Evolutionary conservation across 441 rosid genomes (phyloP), one percentile per base, ranked within the genome.

Genomic region (Sinapis alba): DNA sequence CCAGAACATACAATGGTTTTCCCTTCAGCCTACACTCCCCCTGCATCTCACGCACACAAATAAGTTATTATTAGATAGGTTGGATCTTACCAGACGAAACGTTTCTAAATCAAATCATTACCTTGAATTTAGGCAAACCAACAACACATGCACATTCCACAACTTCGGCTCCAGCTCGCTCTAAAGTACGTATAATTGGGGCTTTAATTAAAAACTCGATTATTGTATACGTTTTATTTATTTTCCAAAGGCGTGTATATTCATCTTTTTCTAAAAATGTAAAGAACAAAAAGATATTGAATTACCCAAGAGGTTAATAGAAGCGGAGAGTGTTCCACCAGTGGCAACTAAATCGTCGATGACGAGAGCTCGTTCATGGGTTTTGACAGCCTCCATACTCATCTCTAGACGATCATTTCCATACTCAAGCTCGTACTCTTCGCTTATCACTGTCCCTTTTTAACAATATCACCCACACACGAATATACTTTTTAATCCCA

Each of bases 321-420:
- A 95, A 60, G 98, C 98, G 6, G 92, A 89, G 65, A 93, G 80
- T 7, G 95, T 90, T 50, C 97, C 98, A 6, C 98, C 97, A 2
- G 98, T 93, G 41, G 97, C 97, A 36, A 93, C 91, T 78, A 93
- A 77, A 81, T 93, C 98, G 69, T 93, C 95, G 2, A 90, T 88
- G 64, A 93, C 69, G 16, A 90, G 62, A 18, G 87, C 89, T 18
- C 90, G 86, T 68, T 90, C 97, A 7, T 89, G 84, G 0, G 86
- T 69, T 66, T 85, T 69, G 30, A 90, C 91, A 27, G 93, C 95
- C 68, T 86, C 93, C 18, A 83, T 76, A 65, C 91, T 90, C 88
- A 93, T 89, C 82, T 93, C 91, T 6, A 93, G 73, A 72, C 95
- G 83, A 75, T 93, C 98, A 7, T 82, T 84, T 62, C 98, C 98